Evolutionary conservation across 148 eudicot genomes (phyloP).

Genomic region (Heliamphora exappendiculata): DNA sequence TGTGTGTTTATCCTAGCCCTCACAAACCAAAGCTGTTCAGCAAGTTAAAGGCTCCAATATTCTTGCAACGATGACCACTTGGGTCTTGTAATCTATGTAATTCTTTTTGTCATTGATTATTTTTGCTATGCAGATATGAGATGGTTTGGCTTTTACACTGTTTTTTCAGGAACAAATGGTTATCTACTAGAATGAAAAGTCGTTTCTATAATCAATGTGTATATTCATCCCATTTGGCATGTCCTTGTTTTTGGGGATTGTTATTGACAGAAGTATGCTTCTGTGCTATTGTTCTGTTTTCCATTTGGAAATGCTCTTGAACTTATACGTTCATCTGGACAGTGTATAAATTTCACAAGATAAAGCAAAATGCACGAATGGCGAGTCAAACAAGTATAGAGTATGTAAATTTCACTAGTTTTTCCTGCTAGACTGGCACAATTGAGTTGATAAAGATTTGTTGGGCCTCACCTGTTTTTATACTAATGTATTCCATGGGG

Average conservation of each 20-base stretch:
- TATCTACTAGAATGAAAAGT: not conserved
- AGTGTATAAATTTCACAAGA: too few species aligned
- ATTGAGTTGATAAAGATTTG: too few species aligned
- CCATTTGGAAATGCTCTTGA: too few species aligned
- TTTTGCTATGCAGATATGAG: not conserved
- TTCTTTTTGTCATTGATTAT: not conserved
- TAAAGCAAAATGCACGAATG: too few species aligned
- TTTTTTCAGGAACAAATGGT: not conserved
- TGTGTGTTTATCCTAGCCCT: slow-evolving; percentile 4
- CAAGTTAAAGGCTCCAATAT: not conserved
- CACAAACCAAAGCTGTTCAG: slow-evolving; percentile 1
- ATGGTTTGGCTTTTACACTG: slow-evolving; percentile 8
- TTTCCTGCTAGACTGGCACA: too few species aligned
- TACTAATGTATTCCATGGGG: too few species aligned
- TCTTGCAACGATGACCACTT: slow-evolving; percentile 18
- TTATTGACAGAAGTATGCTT: not conserved
- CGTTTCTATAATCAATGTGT: not conserved
- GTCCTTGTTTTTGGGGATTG: not conserved
- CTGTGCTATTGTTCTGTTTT: not conserved
- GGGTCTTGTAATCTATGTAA: slow-evolving; percentile 5
- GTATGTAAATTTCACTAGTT: too few species aligned
- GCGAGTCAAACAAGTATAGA: too few species aligned
- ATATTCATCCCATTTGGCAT: not conserved
- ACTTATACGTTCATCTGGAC: too few species aligned
- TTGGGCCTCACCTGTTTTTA: too few species aligned